phyloP scores from a whole-genome alignment of 2,329 filamentous ascomycete genomes.

The Ascochyta pisi region DNA sequence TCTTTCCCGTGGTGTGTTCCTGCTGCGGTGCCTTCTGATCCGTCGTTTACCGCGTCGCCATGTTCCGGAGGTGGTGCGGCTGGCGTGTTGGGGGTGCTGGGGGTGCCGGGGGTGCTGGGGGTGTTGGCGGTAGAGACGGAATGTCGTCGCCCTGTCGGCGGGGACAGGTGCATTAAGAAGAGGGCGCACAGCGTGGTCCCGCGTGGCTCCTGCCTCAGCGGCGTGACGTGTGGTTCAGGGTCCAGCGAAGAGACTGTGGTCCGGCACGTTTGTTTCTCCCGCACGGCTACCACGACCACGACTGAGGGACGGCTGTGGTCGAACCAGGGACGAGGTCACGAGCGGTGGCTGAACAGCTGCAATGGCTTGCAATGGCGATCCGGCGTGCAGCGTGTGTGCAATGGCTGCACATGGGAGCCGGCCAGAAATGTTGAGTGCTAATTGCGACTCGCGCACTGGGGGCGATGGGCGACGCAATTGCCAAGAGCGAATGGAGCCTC shows the following conservation, averaged over 20 bases:
- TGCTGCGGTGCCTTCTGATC: conserved; percentile 18
- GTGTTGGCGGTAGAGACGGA: conserved; percentile 15
- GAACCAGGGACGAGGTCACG: background rate
- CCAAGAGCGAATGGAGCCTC: conserved; percentile 19
- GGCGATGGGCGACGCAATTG: conserved; percentile 15
- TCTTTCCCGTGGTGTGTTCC: conserved; percentile 12
- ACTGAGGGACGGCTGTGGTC: background rate
- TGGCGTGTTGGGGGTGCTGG: conserved; percentile 14
- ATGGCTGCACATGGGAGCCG: conserved; percentile 5
- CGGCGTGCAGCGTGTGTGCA: background rate
- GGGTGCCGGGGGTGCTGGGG: conserved; percentile 16
- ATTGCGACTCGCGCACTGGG: conserved; percentile 18
- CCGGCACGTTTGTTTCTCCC: conserved; percentile 3
- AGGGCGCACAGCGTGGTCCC: conserved; percentile 10
- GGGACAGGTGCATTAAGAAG: conserved; percentile 14
- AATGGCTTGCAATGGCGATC: background rate
- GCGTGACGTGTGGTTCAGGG: conserved; percentile 7
- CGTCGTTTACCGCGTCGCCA: conserved; percentile 19
- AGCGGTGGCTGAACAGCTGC: background rate
- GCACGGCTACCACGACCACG: background rate
- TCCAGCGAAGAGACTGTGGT: conserved; percentile 5
- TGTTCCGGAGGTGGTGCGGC: conserved; percentile 20
- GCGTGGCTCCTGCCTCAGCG: conserved; percentile 5
- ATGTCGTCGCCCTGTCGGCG: conserved; percentile 11
- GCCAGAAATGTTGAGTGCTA: conserved; percentile 17